Evolutionary conservation across 2,329 filamentous ascomycete genomes (phyloP).

Genomic region (Aspergillus oerlinghausenensis): DNA sequence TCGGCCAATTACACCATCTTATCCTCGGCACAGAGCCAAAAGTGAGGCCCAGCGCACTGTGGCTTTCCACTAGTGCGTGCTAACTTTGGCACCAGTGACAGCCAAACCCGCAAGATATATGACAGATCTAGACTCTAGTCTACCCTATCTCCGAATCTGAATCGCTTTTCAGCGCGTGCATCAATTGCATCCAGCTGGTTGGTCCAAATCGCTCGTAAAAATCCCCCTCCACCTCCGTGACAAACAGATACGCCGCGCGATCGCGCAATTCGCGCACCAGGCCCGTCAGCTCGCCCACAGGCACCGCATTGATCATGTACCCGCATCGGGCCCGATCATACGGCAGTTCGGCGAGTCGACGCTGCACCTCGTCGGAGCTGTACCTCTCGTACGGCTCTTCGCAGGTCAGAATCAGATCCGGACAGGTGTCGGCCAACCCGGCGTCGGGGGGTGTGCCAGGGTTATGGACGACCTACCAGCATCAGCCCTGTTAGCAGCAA

Average conservation of each 20-base stretch:
- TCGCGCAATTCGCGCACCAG: conserved; percentile 14
- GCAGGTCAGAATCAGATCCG: conserved; percentile 13
- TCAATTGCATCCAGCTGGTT: conserved; percentile 7
- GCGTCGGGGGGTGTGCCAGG: conserved; percentile 13
- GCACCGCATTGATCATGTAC: conserved; percentile 14
- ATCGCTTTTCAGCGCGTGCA: conserved; percentile 2
- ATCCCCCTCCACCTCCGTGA: conserved; percentile 11
- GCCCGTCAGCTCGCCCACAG: conserved; percentile 2
- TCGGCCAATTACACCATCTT: background rate
- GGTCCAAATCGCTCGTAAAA: conserved; percentile 17
- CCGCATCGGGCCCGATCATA: conserved; percentile 8
- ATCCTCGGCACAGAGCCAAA: no score
- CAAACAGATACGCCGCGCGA: conserved; percentile 10
- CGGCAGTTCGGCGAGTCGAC: conserved; percentile 4
- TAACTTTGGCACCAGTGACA: no score
- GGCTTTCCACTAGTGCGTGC: no score
- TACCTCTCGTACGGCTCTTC: conserved; percentile 12
- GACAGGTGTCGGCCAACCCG: conserved; percentile 1
- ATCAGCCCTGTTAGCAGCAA: no score
- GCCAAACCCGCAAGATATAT: background rate
- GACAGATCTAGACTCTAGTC: background rate
- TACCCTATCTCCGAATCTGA: background rate
- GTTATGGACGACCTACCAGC: conserved; percentile 9
- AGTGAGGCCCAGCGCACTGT: no score
- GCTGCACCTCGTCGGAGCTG: conserved; percentile 11